Conservation (phyloP, 1,139 yeast species). For the Spathaspora jeffriesii region DNA sequence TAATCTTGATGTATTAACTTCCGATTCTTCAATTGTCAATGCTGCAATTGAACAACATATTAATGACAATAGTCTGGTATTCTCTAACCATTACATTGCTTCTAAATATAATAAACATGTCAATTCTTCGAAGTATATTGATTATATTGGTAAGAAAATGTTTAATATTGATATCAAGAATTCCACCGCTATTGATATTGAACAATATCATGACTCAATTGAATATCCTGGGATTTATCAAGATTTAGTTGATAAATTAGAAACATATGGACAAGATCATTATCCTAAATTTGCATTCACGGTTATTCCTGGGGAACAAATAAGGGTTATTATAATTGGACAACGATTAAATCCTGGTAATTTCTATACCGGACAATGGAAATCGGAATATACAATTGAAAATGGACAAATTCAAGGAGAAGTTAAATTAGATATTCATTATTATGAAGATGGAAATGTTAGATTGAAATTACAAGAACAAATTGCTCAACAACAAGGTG, state of each 20-base stretch:
- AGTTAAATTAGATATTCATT: conserved; percentile 76
- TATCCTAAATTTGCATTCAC: conserved; percentile 56
- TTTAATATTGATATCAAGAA: conserved; percentile 64
- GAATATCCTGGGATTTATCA: conserved; percentile 31
- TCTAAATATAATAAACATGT: conserved; percentile 32
- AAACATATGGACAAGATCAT: conserved; percentile 45
- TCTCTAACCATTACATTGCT: conserved; percentile 30
- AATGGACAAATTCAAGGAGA: conserved; percentile 48
- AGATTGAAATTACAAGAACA: conserved; percentile 60
- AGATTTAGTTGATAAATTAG: conserved; percentile 29
- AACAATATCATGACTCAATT: conserved; percentile 26
- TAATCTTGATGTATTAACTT: conserved; percentile 23
- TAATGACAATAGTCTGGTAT: conserved; percentile 28
- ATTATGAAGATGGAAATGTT: conserved; percentile 96
- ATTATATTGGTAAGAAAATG: conserved; percentile 40
- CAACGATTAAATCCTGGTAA: conserved; percentile 74
- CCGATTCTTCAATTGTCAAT: conserved; percentile 23
- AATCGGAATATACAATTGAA: conserved; percentile 54
- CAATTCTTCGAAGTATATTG: conserved; percentile 38
- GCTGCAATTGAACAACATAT: conserved; percentile 30
- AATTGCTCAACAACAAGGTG: conserved; percentile 23
- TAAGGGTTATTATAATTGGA: conserved; percentile 60
- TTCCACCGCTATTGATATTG: conserved; percentile 51
- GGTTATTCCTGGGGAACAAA: conserved; percentile 36
- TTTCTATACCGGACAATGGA: conserved; percentile 92